These are phyloP conservation scores for Sarcodon aspratus DNA, from an alignment of 768 basidiomycete genomes.

Conservation along the genomic window DNA sequence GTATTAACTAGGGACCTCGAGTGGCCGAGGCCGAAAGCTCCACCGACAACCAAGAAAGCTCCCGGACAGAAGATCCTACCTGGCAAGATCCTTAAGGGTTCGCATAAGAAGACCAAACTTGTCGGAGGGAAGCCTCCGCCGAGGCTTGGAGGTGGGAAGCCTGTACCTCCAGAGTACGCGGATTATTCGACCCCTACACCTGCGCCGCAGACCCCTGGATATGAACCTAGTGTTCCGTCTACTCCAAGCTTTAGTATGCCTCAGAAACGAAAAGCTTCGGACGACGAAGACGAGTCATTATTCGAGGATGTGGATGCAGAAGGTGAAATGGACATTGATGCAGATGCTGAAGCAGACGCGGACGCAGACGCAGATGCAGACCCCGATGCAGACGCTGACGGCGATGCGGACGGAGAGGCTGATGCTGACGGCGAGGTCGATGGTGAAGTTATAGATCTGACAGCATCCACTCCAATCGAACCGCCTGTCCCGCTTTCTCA, in stretches of 20 bases:
- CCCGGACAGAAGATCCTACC: slow-evolving; percentile 51
- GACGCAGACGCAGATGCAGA: slow-evolving; percentile 23
- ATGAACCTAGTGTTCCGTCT: slow-evolving; percentile 13
- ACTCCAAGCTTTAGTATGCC: slow-evolving; percentile 51
- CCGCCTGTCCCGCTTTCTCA: slow-evolving; percentile 40
- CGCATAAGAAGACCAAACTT: background rate
- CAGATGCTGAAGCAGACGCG: slow-evolving; percentile 53
- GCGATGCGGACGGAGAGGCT: slow-evolving; percentile 31
- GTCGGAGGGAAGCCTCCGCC: background rate
- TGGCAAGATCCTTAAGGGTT: slow-evolving; percentile 47
- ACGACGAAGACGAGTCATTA: slow-evolving; percentile 55
- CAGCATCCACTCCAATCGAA: slow-evolving; percentile 35
- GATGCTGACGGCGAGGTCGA: slow-evolving; percentile 47
- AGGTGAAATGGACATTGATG: slow-evolving; percentile 48
- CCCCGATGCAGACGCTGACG: slow-evolving; percentile 48
- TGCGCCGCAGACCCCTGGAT: slow-evolving; percentile 12
- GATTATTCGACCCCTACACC: slow-evolving; percentile 10
- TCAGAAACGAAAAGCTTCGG: slow-evolving; percentile 57
- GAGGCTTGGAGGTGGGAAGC: slow-evolving; percentile 11
- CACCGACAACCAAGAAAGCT: slow-evolving; percentile 33
- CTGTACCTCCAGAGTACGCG: slow-evolving; percentile 11
- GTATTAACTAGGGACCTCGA: slow-evolving; percentile 81
- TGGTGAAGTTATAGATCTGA: slow-evolving; percentile 62
- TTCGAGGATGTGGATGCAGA: slow-evolving; percentile 32
- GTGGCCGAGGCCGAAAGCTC: slow-evolving; percentile 85